Base-by-base conservation (phyloP, 352 stramenopile genomes). In the Globisporangium barbulae region DNA sequence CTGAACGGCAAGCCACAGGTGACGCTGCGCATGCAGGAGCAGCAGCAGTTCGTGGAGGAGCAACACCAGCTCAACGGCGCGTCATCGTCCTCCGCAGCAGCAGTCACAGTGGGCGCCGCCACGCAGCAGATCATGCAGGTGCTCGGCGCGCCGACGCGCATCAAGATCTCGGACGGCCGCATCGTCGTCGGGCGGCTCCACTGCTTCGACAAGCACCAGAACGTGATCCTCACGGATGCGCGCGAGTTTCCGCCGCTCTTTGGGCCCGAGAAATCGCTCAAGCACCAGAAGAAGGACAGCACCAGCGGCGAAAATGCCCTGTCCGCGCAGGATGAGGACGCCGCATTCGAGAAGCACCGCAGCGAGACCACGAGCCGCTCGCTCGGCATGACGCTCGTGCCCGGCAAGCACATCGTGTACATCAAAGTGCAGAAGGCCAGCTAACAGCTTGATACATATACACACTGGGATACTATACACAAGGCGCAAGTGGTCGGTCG, bases 141-240 rank as follows among this genome's bases (percentile, higher is more conserved):
- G 53, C 68, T 92, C 12, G 81, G 81, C 37, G 63, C 74, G 8
- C 44, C 77, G 7, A 73, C 88, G 53, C 83, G 83, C 49, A 69
- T 92, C 59, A 74, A 85, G 62, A 88, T 92, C 71, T 80, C 75
- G 56, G 83, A 92, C 67, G 81, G 83, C 45, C 81, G 83, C 70
- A 73, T 89, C 41, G 37, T 92, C 44, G 59, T 90, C 12, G 83
- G 83, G 22, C 75, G 61, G 50, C 83, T 92, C 64, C 81, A 92
- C 72, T 90, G 83, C 70, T 85, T 92, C 64, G 83, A 92, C 79
- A 88, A 90, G 69, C 81, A 92, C 69, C 78, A 90, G 72, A 92
- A 92, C 68, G 71, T 92, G 35, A 90, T 92, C 41, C 65, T 92
- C 35, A 89, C 81, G 49, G 83, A 92, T 53, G 78, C 78, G 54